These are phyloP conservation scores for Capsicum baccatum DNA, from an alignment of 257 asterid genomes.

Conservation along the genomic window DNA sequence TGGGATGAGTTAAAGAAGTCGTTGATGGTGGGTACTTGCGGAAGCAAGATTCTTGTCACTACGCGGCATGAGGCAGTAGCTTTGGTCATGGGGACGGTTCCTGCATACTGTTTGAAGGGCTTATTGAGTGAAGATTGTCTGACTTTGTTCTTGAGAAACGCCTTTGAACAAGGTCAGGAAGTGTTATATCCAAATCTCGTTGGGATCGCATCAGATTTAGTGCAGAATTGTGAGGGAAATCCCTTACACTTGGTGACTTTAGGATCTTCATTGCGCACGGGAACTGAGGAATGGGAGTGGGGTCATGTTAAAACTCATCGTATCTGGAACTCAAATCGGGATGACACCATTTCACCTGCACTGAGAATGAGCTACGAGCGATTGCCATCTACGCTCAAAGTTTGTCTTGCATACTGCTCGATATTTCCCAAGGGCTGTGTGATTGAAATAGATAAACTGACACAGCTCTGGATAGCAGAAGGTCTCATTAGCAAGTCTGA, in stretches of 20 bases:
- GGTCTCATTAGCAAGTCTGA: not conserved
- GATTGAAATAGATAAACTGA: not conserved
- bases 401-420: conserved; percentile 27
- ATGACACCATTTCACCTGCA: not conserved
- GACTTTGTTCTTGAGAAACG: conserved; percentile 22
- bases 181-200: conserved; percentile 1
- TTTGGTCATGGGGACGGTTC: conserved; percentile 32
- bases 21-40: conserved; percentile 34
- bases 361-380: not conserved
- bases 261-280: conserved; percentile 24
- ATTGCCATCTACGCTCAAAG: conserved; percentile 22
- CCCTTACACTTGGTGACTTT: conserved; percentile 25
- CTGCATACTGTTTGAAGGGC: conserved; percentile 19
- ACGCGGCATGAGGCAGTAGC: conserved; percentile 35
- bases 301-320: not conserved
- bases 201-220: not conserved
- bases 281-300: not conserved
- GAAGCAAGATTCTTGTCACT: conserved; percentile 36
- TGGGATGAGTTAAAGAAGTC: conserved; percentile 40
- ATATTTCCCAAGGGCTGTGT: conserved; percentile 17
- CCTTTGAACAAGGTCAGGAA: conserved; percentile 17
- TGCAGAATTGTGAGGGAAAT: conserved; percentile 28
- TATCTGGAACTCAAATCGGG: conserved; percentile 20
- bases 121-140: conserved; percentile 28
- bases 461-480: conserved; percentile 23